Evolutionary conservation across 2,329 filamentous ascomycete genomes (phyloP), one percentile per base, ranked within the genome.

Genomic region (Hypoxylon sp.): DNA sequence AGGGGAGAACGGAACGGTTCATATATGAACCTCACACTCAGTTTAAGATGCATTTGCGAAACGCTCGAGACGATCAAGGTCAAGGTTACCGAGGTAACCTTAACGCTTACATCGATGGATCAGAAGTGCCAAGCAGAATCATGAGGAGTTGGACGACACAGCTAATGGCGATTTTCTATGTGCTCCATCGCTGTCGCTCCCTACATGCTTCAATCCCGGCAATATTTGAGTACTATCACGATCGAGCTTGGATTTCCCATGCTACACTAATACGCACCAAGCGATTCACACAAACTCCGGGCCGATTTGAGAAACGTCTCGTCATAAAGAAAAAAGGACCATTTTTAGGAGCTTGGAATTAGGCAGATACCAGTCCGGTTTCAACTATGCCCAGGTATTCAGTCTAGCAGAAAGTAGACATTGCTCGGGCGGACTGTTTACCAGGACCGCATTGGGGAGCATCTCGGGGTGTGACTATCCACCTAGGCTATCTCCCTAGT

Each of bases 361-460:
- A 44, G 9, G 39, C 19, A 22, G n/a, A 44, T 22, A 44, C 8
- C 17, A 44, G 39, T 31, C 29, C 51, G 51, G 51, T 39, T 54
- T 13, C 37, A 39, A 5, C 17, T 14, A 47, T 14, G 17, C 17
- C 24, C 3, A 22, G 19, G 1, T 56, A 9, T 10, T 22, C 22
- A 46, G 47, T 56, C 54, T 29, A 56, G 53, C 37, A 13, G 22
- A 39, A 42, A 19, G 44, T 5, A 24, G 19, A 39, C n/a, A 8
- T 37, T 39, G 33, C 11, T 37, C 44, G 9, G 8, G 10, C 33
- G 4, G 3, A 14, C 22, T n/a, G n/a, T 39, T 31, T n/a, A 26
- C 31, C 17, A 10, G 17, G 37, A 57, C 35, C 13, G 11, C n/a
- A 26, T 26, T 17, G 2, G 50, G 5, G 19, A 9, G 37, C 14